Conservation (phyloP, 495 filamentous ascomycete species). For the Cudoniella acicularis region DNA sequence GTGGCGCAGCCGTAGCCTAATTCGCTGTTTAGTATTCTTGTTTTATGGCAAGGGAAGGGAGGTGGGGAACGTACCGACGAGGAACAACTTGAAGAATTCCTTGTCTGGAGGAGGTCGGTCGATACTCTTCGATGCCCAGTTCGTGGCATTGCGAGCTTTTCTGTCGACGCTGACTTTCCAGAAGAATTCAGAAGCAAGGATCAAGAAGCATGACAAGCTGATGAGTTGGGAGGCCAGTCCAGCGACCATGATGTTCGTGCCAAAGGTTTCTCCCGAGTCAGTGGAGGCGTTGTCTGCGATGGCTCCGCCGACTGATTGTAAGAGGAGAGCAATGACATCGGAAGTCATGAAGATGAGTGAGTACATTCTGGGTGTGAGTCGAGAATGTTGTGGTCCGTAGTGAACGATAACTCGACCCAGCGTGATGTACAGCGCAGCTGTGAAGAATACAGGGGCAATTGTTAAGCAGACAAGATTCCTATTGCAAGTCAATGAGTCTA, state of each 20-base stretch:
- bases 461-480: conserved; percentile 42
- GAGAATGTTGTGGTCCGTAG: conserved; percentile 50
- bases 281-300: conserved; percentile 49
- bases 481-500: neutral
- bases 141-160: neutral
- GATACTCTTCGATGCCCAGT: neutral
- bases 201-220: conserved; percentile 45
- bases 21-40: neutral
- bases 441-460: conserved; percentile 61
- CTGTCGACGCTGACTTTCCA: neutral
- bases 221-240: conserved; percentile 57
- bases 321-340: conserved; percentile 57
- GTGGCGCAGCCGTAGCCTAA: conserved; percentile 12
- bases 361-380: conserved; percentile 50
- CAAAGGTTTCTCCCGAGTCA: conserved; percentile 29
- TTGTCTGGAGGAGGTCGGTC: neutral
- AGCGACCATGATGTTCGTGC: conserved; percentile 64
- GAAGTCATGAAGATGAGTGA: conserved; percentile 50
- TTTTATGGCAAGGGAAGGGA: neutral
- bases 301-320: conserved; percentile 60
- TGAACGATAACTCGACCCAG: conserved; percentile 52
- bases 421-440: conserved; percentile 61
- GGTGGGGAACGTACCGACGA: conserved; percentile 5
- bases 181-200: conserved; percentile 40
- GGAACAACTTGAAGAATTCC: conserved; percentile 6